Percentiles rank a stretch among this genome's conserved stretches.
These are phyloP conservation scores for Cytospora paraplurivora DNA, from an alignment of 2,329 filamentous ascomycete genomes.

Conservation along the genomic window DNA sequence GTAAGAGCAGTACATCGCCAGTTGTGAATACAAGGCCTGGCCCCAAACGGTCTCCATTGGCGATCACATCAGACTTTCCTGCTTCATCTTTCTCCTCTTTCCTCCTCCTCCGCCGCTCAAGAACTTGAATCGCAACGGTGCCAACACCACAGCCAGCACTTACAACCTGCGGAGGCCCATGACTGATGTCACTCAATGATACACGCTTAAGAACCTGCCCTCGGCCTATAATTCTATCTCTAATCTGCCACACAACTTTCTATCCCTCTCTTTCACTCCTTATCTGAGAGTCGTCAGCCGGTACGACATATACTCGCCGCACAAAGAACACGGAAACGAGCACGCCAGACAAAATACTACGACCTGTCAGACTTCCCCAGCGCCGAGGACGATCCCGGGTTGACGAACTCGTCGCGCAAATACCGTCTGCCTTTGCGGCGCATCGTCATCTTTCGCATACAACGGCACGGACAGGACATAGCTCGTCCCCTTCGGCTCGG, in stretches of 20 bases:
- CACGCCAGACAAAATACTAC: background rate
- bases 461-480: background rate
- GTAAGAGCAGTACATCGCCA: conserved; percentile 19
- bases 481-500: background rate
- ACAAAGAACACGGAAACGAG: background rate
- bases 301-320: background rate
- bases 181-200: conserved; percentile 25
- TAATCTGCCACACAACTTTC: conserved; percentile 14
- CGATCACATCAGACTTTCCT: conserved; percentile 18
- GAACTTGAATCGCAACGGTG: conserved; percentile 8
- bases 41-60: conserved; percentile 21
- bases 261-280: conserved; percentile 7
- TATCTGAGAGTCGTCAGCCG: background rate
- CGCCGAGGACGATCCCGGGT: background rate
- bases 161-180: conserved; percentile 10
- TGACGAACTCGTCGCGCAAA: background rate
- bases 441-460: background rate
- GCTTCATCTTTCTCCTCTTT: conserved; percentile 1
- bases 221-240: conserved; percentile 23
- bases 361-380: background rate
- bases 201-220: conserved; percentile 23
- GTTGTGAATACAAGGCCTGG: conserved; percentile 20
- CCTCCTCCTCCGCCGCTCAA: conserved; percentile 8
- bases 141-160: conserved; percentile 7
- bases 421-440: background rate